Base-by-base conservation (phyloP, 805 yeast genomes). In the Yarrowia yakushimensis region DNA sequence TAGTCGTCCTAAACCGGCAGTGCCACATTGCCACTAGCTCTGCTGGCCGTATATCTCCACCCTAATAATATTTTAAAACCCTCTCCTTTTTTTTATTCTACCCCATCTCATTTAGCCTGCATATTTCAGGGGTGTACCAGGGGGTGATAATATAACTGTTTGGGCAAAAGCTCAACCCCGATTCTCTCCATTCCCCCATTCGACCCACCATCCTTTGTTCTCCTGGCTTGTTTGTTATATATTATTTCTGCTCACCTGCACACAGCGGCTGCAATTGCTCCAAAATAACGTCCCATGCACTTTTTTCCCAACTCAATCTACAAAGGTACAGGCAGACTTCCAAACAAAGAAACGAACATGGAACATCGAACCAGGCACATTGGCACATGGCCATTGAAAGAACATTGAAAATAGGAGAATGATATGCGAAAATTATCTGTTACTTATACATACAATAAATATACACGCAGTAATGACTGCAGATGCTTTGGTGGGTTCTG, bases 391-490 rank as follows among this genome's bases (percentile, higher is more conserved):
- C 17, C 13, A 36, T 22, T 23, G 31, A 43, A 43, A 8, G 30
- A 43, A 25, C 4, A n/a, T 6, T 7, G 25, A 10, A 9, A 11
- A 45, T 20, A 17, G 4, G 6, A 20, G 15, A 13, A 20, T 22
- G 57, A 52, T 36, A 34, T 52, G 31, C 33, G 43, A 31, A n/a
- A 28, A 52, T 36, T 52, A 48, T 52, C 43, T 34, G 42, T 52
- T 34, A 52, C 43, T 36, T 52, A 33, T 52, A 34, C 59, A 52
- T 52, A 34, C 59, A 52, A 52, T 52, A 52, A 52, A 52, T 52
- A 52, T 52, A 52, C 59, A 52, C 59, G 43, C 43, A 34, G 59
- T 10, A 30, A 34, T 52, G 59, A 52, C 59, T 52, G 59, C 43
- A 36, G 22, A 52, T 34, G 59, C 43, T 52, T 30, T 15, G 30